A percentile compares a stretch with the other conserved stretches of the same genome.
phyloP scores from a whole-genome alignment of 805 yeast genomes.

The Naumovozyma castellii region DNA sequence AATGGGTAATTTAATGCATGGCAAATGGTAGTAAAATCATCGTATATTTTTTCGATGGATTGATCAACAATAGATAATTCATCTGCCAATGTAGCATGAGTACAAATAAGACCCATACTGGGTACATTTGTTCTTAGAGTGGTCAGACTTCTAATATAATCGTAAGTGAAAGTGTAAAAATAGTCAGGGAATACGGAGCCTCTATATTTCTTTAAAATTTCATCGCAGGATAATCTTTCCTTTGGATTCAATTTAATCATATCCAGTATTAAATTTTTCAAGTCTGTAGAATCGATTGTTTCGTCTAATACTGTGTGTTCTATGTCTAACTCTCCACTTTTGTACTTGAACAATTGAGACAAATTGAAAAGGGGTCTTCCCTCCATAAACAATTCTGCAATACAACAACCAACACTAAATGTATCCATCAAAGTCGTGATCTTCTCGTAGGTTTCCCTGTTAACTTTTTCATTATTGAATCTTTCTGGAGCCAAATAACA shows the following conservation, averaged over 20 bases:
- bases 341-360: constrained; percentile 78
- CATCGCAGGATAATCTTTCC: constrained; percentile 46
- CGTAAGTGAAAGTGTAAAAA: constrained; percentile 61
- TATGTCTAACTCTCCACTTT: constrained; percentile 57
- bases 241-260: constrained; percentile 60
- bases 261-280: constrained; percentile 46
- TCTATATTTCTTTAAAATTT: constrained; percentile 42
- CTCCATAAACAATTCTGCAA: constrained; percentile 80
- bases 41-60: constrained; percentile 45
- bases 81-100: constrained; percentile 12
- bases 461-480: constrained; percentile 34
- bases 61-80: constrained; percentile 13
- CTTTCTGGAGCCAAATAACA: constrained; percentile 96
- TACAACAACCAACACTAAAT: constrained; percentile 75
- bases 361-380: constrained; percentile 81
- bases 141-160: constrained; percentile 45
- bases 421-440: constrained; percentile 68
- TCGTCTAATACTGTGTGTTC: constrained; percentile 25
- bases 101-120: constrained; percentile 10
- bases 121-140: constrained; percentile 17
- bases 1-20: constrained; percentile 15
- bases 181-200: constrained; percentile 52
- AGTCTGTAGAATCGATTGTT: constrained; percentile 35
- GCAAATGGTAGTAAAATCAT: constrained; percentile 42
- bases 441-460: constrained; percentile 6